phyloP scores from a whole-genome alignment of 2,329 filamentous ascomycete genomes.

The Neurospora sp. region DNA sequence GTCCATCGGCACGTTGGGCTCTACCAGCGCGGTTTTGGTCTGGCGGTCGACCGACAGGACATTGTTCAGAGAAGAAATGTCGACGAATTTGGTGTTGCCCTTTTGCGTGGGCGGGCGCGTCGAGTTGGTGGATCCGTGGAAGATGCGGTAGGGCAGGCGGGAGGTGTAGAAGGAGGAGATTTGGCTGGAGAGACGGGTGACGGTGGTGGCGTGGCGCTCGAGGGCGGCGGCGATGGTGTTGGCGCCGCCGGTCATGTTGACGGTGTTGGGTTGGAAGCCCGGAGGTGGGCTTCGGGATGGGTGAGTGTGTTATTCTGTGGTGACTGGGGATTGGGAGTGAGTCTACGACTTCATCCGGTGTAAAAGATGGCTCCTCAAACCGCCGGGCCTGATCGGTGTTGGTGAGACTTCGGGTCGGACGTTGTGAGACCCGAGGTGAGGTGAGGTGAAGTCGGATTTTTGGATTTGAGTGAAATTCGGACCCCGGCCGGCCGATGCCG shows the following conservation, averaged over 20 bases:
- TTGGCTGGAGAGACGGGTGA: constrained; percentile 36
- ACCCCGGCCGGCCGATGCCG: neutral
- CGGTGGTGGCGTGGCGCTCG: constrained; percentile 41
- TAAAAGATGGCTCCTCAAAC: too few species aligned
- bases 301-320: too few species aligned
- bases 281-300: too few species aligned
- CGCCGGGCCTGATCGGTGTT: too few species aligned
- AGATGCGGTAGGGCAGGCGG: constrained; percentile 58
- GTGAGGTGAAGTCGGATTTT: neutral
- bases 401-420: neutral
- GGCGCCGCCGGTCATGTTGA: neutral
- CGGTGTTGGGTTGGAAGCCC: too few species aligned
- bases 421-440: neutral
- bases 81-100: constrained; percentile 36
- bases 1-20: constrained; percentile 72
- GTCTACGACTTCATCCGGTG: too few species aligned
- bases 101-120: constrained; percentile 43
- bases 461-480: neutral
- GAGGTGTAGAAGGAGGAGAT: constrained; percentile 39
- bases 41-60: constrained; percentile 53
- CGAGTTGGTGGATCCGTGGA: constrained; percentile 68
- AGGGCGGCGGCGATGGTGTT: constrained; percentile 21
- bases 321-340: too few species aligned
- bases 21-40: constrained; percentile 52
- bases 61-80: constrained; percentile 53